Evolutionary conservation across 345 rosid genomes (phyloP).

Genomic region (Corchorus olitorius): DNA sequence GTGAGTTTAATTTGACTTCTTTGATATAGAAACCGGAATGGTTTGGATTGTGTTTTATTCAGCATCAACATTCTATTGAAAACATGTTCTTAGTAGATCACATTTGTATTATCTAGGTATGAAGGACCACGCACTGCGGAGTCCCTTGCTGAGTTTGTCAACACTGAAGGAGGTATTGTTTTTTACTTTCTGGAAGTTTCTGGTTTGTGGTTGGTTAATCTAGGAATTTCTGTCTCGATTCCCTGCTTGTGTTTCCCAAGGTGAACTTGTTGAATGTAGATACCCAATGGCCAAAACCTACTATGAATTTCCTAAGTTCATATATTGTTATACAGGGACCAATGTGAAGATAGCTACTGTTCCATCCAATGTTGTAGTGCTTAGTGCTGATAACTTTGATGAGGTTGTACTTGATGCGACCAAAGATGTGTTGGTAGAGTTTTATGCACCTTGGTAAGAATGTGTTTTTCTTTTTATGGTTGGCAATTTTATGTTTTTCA

Average conservation of each 20-base stretch:
- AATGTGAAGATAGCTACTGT: slow-evolving; percentile 79
- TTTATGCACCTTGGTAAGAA: slow-evolving; percentile 95
- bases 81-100: slow-evolving; percentile 3
- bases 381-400: slow-evolving; percentile 74
- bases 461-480: not conserved
- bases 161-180: slow-evolving; percentile 83
- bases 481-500: too few relatives aligned
- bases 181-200: slow-evolving; percentile 4
- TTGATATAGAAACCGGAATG: not conserved
- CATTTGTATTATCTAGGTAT: slow-evolving; percentile 46
- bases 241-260: not conserved
- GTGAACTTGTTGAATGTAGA: not conserved
- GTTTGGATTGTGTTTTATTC: not conserved
- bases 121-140: slow-evolving; percentile 91
- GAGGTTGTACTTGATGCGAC: slow-evolving; percentile 79
- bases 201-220: not conserved
- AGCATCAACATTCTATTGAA: not conserved
- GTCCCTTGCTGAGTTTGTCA: slow-evolving; percentile 83
- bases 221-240: not conserved
- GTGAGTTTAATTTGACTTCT: slow-evolving; percentile 45
- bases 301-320: not conserved
- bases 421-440: slow-evolving; percentile 95
- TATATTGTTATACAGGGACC: slow-evolving; percentile 63
- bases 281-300: not conserved
- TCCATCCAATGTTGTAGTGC: slow-evolving; percentile 77